Conservation (phyloP, 2,329 filamentous ascomycete genomes). For the Trichoderma polysporum region DNA sequence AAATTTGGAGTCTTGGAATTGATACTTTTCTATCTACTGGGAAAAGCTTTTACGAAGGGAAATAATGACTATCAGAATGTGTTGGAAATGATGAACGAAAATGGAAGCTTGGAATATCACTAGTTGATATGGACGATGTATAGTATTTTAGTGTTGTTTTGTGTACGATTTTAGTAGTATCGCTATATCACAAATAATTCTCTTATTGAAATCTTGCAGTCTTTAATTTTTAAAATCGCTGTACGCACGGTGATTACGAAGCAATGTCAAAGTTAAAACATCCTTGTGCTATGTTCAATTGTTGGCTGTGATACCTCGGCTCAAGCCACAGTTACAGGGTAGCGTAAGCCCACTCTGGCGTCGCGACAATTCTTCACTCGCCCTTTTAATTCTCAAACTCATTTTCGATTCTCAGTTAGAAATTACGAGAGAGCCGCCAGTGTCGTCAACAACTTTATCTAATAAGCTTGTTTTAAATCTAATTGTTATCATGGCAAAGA, state of each 20-base stretch:
- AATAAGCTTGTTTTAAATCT: neutral
- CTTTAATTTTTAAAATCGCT: neutral
- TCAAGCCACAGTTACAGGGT: neutral
- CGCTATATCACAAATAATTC: neutral
- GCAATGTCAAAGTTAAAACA: neutral
- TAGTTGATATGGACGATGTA: neutral
- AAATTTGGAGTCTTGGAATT: neutral
- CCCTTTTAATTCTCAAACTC: neutral
- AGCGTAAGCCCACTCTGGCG: neutral
- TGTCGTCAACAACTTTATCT: neutral
- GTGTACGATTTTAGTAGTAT: neutral
- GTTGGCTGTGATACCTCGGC: neutral
- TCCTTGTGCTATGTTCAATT: too few relatives aligned
- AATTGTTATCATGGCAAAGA: constrained; percentile 32
- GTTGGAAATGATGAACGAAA: neutral
- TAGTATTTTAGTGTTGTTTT: neutral
- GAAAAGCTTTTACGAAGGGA: neutral
- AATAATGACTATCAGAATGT: neutral
- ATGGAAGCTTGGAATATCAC: neutral
- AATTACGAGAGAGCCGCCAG: too few relatives aligned
- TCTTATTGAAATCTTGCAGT: neutral
- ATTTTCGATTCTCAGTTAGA: neutral
- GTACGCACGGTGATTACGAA: neutral
- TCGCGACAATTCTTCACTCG: neutral
- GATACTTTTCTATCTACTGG: neutral